Evolutionary conservation across 768 basidiomycete genomes (phyloP).

Genomic region (Sarcodon aspratus): DNA sequence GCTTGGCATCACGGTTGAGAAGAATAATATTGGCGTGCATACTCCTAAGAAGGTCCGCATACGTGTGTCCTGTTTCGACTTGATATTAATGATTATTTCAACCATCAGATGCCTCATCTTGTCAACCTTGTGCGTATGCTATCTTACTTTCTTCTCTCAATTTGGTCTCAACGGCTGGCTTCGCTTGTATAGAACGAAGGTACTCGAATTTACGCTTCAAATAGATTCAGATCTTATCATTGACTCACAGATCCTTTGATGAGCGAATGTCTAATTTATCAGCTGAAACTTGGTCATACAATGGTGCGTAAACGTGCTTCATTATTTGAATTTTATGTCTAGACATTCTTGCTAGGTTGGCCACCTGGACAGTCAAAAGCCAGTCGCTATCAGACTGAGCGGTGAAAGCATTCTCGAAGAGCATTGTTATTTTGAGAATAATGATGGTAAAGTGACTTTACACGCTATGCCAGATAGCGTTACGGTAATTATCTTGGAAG

Average conservation of each 20-base stretch:
- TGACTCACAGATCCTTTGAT: constrained; percentile 70
- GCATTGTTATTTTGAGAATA: constrained; percentile 88
- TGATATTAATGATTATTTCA: not conserved
- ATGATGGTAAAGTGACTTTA: constrained; percentile 74
- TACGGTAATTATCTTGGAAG: constrained; percentile 42
- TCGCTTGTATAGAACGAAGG: constrained; percentile 53
- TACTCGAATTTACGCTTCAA: constrained; percentile 7
- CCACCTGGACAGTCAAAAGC: constrained; percentile 71
- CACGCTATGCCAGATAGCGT: constrained; percentile 71
- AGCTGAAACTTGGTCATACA: constrained; percentile 78
- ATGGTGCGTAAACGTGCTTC: constrained; percentile 32
- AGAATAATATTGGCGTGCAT: constrained; percentile 92
- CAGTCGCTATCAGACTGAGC: constrained; percentile 83
- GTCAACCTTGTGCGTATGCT: constrained; percentile 71
- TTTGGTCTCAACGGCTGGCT: not conserved
- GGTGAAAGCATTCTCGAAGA: constrained; percentile 87
- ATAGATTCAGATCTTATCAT: not conserved
- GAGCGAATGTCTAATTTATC: constrained; percentile 92
- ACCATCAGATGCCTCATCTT: constrained; percentile 77
- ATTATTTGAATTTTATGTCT: not conserved
- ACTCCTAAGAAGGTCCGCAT: constrained; percentile 80
- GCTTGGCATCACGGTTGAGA: constrained; percentile 95
- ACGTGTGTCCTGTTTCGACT: not conserved
- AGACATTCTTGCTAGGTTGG: constrained; percentile 47
- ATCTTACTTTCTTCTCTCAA: not conserved